Evolutionary conservation across 2,329 filamentous ascomycete species (phyloP).

Genomic region (Ceratocystis huliohia): DNA sequence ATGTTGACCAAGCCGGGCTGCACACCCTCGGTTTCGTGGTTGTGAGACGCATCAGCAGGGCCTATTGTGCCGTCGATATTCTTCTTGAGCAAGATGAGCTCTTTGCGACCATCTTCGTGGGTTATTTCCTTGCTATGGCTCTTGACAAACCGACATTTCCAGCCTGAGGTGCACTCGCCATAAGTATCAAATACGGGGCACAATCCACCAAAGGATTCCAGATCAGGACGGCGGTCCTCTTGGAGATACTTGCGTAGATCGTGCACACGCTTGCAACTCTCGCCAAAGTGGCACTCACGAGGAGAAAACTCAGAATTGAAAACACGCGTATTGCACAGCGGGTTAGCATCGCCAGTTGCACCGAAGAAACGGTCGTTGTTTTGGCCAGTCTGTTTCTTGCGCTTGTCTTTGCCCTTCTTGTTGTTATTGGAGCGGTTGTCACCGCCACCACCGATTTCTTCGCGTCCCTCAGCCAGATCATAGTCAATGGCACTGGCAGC

Average conservation of each 20-base stretch:
- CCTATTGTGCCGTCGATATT: conserved; percentile 23
- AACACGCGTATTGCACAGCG: conserved; percentile 63
- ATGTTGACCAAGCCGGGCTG: conserved; percentile 63
- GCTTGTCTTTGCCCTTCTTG: conserved; percentile 34
- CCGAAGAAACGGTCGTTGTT: conserved; percentile 77
- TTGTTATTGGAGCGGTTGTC: conserved; percentile 30
- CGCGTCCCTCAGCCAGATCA: conserved; percentile 28
- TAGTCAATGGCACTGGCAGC: conserved; percentile 30
- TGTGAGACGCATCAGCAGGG: conserved; percentile 29
- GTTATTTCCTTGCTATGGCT: conserved; percentile 77
- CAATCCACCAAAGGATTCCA: conserved; percentile 60
- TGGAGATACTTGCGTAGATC: conserved; percentile 74
- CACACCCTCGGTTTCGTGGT: conserved; percentile 36
- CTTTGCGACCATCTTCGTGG: conserved; percentile 65
- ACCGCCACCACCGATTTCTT: conserved; percentile 34
- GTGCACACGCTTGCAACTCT: conserved; percentile 70
- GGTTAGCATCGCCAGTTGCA: conserved; percentile 60
- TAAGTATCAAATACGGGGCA: conserved; percentile 71
- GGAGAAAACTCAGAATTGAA: conserved; percentile 71
- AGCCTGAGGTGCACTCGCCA: conserved; percentile 70
- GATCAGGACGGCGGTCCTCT: conserved; percentile 60
- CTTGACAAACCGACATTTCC: conserved; percentile 84
- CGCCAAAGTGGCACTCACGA: conserved; percentile 60
- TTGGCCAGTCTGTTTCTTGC: conserved; percentile 46
- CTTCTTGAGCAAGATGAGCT: conserved; percentile 53